A percentile compares a stretch with the other conserved stretches of the same genome.
Conservation (phyloP, 2,329 filamentous ascomycete species). For the Penicillium sp. region DNA sequence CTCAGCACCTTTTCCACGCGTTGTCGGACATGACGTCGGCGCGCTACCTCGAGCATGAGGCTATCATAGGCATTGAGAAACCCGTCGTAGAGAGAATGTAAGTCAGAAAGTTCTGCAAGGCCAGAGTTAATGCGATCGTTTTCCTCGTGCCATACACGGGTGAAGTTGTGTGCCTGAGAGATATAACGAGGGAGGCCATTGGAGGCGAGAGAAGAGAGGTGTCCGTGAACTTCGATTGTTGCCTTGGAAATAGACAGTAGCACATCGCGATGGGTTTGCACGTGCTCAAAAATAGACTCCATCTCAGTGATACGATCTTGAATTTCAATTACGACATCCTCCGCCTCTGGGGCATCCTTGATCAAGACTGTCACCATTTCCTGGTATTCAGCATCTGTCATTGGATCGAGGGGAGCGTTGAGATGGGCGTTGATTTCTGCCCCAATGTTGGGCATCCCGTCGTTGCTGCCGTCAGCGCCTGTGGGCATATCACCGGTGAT, state of each 20-base stretch:
- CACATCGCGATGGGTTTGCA: constrained; percentile 64
- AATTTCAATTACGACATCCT: constrained; percentile 67
- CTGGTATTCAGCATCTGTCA: constrained; percentile 72
- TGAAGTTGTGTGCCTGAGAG: constrained; percentile 49
- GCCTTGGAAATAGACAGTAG: constrained; percentile 58
- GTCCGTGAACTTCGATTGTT: constrained; percentile 63
- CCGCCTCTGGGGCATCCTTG: constrained; percentile 58
- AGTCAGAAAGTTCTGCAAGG: constrained; percentile 73
- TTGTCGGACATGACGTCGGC: constrained; percentile 71
- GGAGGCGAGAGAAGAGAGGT: constrained; percentile 66
- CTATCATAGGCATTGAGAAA: constrained; percentile 84
- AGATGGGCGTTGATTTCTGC: constrained; percentile 34
- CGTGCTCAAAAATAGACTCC: constrained; percentile 66
- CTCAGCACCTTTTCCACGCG: constrained; percentile 73
- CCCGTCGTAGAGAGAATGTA: constrained; percentile 81
- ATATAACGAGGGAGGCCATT: constrained; percentile 60
- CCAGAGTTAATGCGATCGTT: constrained; percentile 67
- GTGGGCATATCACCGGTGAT: constrained; percentile 63
- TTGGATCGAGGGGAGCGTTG: constrained; percentile 62
- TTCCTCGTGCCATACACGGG: constrained; percentile 69
- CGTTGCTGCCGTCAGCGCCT: constrained; percentile 46
- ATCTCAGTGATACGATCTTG: constrained; percentile 74
- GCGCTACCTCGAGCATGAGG: constrained; percentile 78
- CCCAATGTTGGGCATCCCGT: constrained; percentile 33
- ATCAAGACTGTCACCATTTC: constrained; percentile 81